Conservation (phyloP, 805 yeast species). For the Schizosaccharomyces japonicus region DNA sequence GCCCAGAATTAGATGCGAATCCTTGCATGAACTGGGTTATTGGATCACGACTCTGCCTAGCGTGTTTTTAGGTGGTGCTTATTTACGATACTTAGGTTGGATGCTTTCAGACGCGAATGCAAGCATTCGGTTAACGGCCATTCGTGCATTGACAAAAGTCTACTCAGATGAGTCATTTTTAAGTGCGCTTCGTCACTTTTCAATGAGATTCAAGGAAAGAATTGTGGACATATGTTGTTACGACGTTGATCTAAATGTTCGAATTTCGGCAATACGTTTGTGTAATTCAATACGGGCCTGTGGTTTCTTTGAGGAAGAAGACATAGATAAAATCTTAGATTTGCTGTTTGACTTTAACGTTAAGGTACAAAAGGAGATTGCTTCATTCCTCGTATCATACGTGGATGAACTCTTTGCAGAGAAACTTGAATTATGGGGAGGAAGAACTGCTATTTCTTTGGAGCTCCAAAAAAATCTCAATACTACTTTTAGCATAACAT, state of each 20-base stretch:
- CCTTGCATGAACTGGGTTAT: conserved; percentile 35
- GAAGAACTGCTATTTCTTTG: background rate
- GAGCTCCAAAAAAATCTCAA: background rate
- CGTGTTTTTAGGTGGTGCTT: conserved; percentile 41
- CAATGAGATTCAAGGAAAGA: conserved; percentile 45
- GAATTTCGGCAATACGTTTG: conserved; percentile 27
- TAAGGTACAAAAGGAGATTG: conserved; percentile 23
- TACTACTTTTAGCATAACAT: background rate
- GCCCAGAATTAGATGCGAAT: conserved; percentile 42
- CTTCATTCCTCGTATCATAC: conserved; percentile 24
- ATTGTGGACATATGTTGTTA: conserved; percentile 36
- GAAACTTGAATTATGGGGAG: background rate
- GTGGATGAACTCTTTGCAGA: conserved; percentile 10
- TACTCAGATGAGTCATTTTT: conserved; percentile 24
- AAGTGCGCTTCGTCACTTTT: conserved; percentile 54
- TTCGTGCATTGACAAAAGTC: conserved; percentile 29
- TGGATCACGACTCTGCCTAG: conserved; percentile 60
- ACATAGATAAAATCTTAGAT: conserved; percentile 23
- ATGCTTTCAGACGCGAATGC: conserved; percentile 46
- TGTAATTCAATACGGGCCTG: conserved; percentile 31
- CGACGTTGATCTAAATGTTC: conserved; percentile 34
- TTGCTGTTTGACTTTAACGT: conserved; percentile 19
- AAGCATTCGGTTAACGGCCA: conserved; percentile 39
- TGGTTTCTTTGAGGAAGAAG: conserved; percentile 42
- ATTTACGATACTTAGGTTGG: conserved; percentile 65